These are phyloP conservation scores for Meyerozyma smithsonii DNA, from an alignment of 1,139 yeast species.

Conservation along the genomic window DNA sequence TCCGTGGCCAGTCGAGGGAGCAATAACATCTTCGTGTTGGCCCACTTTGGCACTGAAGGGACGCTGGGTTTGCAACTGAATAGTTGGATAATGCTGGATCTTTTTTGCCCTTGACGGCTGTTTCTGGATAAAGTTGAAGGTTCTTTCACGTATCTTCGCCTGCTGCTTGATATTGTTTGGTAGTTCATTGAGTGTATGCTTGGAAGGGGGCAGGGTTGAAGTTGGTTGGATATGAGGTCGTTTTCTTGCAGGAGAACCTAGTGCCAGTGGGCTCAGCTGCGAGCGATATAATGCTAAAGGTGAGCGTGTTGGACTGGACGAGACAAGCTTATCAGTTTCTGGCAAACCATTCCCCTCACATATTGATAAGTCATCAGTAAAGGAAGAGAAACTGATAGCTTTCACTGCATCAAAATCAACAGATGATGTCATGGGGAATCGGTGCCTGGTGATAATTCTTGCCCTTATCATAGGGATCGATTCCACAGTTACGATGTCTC, in stretches of 20 bases:
- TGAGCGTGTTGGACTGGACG: background rate
- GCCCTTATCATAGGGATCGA: background rate
- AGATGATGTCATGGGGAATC: background rate
- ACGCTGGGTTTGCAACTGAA: slow-evolving; percentile 20
- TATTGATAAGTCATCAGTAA: background rate
- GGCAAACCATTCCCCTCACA: background rate
- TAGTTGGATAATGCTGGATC: slow-evolving; percentile 12
- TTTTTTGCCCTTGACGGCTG: background rate
- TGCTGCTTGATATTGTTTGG: background rate
- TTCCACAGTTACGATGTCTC: background rate
- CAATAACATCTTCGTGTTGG: slow-evolving; percentile 1
- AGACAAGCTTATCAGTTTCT: background rate
- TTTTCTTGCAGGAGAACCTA: background rate
- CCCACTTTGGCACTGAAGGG: slow-evolving; percentile 4
- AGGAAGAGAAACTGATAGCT: slow-evolving; percentile 1
- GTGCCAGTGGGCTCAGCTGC: background rate
- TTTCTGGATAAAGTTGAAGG: background rate
- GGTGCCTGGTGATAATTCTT: background rate
- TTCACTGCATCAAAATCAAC: slow-evolving; percentile 1
- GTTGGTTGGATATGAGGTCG: background rate
- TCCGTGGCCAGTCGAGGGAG: background rate
- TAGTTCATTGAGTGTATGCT: background rate
- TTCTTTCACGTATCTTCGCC: background rate
- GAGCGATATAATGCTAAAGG: background rate
- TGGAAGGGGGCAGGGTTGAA: background rate